Evolutionary conservation across 2,329 filamentous ascomycete species (phyloP).

Genomic region (Kalaharituber pfeilii): DNA sequence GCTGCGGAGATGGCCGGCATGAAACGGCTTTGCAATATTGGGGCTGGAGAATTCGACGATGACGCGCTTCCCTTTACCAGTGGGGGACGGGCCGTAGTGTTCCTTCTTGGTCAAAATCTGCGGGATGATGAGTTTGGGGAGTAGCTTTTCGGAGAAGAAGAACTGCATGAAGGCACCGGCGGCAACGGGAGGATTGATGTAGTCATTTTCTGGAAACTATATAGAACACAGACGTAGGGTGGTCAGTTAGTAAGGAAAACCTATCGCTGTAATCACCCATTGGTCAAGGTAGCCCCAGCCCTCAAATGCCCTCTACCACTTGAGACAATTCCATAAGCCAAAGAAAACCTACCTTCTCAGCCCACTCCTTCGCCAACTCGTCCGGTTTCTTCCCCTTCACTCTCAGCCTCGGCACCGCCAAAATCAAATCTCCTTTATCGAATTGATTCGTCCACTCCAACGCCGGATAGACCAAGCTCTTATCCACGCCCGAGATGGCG

Average conservation of each 20-base stretch:
- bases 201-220: conserved; percentile 55
- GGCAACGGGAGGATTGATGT: conserved; percentile 52
- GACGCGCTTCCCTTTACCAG: conserved; percentile 43
- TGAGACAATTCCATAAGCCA: background rate
- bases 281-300: background rate
- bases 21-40: conserved; percentile 73
- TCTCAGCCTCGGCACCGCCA: conserved; percentile 64
- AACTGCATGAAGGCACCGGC: conserved; percentile 57
- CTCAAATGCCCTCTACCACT: conserved; percentile 4
- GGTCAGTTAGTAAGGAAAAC: background rate
- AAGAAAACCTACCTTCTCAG: conserved; percentile 34
- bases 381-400: conserved; percentile 53
- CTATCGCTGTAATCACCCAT: no score
- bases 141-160: conserved; percentile 55
- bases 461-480: conserved; percentile 52
- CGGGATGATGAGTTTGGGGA: conserved; percentile 50
- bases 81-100: conserved; percentile 47
- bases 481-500: conserved; percentile 51
- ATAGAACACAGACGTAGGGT: background rate
- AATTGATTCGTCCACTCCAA: conserved; percentile 63
- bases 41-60: conserved; percentile 73
- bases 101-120: conserved; percentile 45
- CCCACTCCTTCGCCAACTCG: conserved; percentile 45
- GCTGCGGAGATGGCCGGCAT: conserved; percentile 55
- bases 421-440: conserved; percentile 65